Base-by-base conservation (phyloP, 305 asterid species). In the Fraxinus albicans region DNA sequence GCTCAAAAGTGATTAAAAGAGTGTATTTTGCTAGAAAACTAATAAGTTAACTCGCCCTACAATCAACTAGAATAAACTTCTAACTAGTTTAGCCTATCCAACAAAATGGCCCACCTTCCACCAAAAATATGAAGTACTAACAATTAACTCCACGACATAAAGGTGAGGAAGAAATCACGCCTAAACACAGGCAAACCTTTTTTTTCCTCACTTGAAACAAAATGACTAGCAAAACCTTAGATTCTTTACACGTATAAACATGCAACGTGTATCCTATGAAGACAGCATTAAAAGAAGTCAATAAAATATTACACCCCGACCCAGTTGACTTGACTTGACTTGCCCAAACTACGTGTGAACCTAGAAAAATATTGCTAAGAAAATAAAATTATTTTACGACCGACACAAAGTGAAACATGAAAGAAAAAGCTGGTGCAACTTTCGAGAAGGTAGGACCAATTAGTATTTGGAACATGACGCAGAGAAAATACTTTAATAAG, bases 401-500 rank as follows among this genome's bases (percentile, higher is more conserved):
- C 55, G 79, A 79, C 76, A 73, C 44, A 31, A 38, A 36, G 69
- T 73, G 2, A 1, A 81, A 47, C 29, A 53, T 21, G 87, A 86
- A 83, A 77, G 33, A 74, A 75, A 0, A 9, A 33, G n/a, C 21
- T 40, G 81, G 69, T 23, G 53, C 79, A 81, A 50, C 33, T 55
- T 75, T 82, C 80, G 63, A 84, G 78, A 79, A 78, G 82, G 73
- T 69, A 19, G 21, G 34, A 77, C 76, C n/a, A 35, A 50, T 23
- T 73, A 80, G 79, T 76, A 81, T 76, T 60, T 50, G 35, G 72
- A 27, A 25, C 35, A 80, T 12, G 86, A 85, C 85, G 82, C 79
- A 73, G 73, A 60, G 78, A 38, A 34, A 27, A 29, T 58, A 27
- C 47, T 81, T 85, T 80, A 33, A 21, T 33, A n/a, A 75, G 25